phyloP scores from a whole-genome alignment of 2,329 filamentous ascomycete species.

The Cercospora zeae-maydis region DNA sequence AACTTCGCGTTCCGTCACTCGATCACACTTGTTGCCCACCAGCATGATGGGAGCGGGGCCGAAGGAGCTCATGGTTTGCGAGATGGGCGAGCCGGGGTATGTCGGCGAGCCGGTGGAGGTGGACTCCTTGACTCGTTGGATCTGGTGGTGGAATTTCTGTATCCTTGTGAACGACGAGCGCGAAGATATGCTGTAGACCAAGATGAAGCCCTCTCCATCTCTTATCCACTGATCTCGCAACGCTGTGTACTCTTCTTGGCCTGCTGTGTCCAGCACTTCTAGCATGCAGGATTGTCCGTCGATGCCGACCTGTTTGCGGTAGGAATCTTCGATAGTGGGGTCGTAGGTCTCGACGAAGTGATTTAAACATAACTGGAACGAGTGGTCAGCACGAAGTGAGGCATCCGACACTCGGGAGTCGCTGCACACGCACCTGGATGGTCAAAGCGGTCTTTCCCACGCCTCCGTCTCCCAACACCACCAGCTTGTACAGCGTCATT shows the following conservation, averaged over 20 bases:
- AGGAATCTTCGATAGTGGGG: conserved; percentile 66
- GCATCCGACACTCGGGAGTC: neutral
- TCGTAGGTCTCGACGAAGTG: conserved; percentile 94
- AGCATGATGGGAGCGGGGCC: conserved; percentile 91
- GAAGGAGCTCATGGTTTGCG: conserved; percentile 54
- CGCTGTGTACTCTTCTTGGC: conserved; percentile 97
- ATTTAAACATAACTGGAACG: conserved; percentile 77
- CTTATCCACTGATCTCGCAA: conserved; percentile 97
- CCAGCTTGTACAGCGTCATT: conserved; percentile 70
- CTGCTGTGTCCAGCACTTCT: conserved; percentile 93
- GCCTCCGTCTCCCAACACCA: conserved; percentile 95
- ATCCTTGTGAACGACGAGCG: conserved; percentile 93
- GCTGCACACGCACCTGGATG: conserved; percentile 60
- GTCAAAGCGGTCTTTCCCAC: conserved; percentile 99
- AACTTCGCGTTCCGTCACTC: conserved; percentile 91
- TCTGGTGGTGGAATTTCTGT: conserved; percentile 93
- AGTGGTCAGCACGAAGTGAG: conserved; percentile 12
- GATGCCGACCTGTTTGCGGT: conserved; percentile 73
- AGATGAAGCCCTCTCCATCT: conserved; percentile 93
- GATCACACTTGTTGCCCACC: conserved; percentile 97
- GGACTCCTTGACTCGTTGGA: conserved; percentile 94
- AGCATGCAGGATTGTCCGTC: conserved; percentile 95
- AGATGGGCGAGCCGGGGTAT: conserved; percentile 71
- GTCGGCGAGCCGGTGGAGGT: conserved; percentile 67
- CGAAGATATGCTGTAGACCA: conserved; percentile 98